These are phyloP conservation scores for Pyrus communis DNA, from an alignment of 306 rosid species.

Conservation along the genomic window DNA sequence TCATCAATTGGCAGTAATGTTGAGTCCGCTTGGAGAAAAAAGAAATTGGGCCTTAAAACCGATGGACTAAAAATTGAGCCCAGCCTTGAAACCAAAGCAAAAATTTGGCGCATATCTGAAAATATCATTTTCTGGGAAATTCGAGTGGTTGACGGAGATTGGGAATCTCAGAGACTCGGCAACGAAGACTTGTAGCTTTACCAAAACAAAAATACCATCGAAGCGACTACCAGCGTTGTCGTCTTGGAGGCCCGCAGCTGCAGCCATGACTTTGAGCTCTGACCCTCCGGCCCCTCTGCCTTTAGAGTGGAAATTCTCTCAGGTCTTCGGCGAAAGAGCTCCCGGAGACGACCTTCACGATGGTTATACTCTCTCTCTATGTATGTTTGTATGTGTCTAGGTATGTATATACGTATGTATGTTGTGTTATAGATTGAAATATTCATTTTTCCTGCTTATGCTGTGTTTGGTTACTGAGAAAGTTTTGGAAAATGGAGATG, in stretches of 20 bases:
- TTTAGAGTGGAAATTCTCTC: conserved; percentile 40
- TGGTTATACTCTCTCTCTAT: conserved; percentile 17
- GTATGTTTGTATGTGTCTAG: too few relatives aligned
- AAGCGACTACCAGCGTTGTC: not conserved
- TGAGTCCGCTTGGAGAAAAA: not conserved
- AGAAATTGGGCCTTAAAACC: not conserved
- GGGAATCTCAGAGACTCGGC: not conserved
- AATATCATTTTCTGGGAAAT: not conserved
- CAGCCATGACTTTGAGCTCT: conserved; percentile 28
- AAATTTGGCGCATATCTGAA: conserved; percentile 20
- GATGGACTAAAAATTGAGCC: not conserved
- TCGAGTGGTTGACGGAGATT: conserved; percentile 23
- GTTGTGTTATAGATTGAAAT: not conserved
- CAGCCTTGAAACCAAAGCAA: not conserved
- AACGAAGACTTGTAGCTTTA: not conserved
- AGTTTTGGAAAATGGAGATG: not conserved
- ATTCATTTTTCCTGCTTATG: not conserved
- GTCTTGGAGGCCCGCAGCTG: not conserved
- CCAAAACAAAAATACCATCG: not conserved
- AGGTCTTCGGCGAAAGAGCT: conserved; percentile 44
- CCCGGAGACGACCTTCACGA: conserved; percentile 39
- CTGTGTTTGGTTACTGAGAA: conserved; percentile 11
- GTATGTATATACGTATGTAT: not conserved
- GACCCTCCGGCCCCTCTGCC: conserved; percentile 5
- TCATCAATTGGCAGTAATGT: too few relatives aligned